Conservation (phyloP, 306 rosid genomes). For the Canavalia ensiformis region DNA sequence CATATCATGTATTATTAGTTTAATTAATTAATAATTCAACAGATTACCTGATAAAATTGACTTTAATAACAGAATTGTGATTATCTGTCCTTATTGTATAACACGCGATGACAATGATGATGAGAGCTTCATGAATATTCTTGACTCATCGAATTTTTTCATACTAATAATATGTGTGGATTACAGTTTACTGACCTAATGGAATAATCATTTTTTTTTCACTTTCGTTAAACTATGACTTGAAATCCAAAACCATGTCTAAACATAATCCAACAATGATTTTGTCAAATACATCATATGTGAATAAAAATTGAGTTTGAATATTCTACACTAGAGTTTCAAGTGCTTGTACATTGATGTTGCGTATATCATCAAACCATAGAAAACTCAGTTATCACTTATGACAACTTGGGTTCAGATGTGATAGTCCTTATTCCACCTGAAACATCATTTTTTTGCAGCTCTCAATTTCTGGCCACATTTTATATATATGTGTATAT, state of each 20-base stretch:
- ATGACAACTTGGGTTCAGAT: conserved; percentile 11
- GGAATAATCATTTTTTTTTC: neutral
- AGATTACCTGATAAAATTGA: too few species aligned
- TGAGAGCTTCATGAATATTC: too few species aligned
- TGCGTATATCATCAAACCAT: conserved; percentile 32
- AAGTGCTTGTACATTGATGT: conserved; percentile 29
- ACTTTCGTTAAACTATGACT: neutral
- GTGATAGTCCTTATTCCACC: conserved; percentile 36
- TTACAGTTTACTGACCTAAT: neutral
- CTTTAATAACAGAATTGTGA: too few species aligned
- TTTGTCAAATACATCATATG: conserved; percentile 9
- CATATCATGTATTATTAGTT: too few species aligned
- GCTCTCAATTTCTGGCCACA: conserved; percentile 38
- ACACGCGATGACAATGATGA: too few species aligned
- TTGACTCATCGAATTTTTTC: too few species aligned
- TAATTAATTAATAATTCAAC: too few species aligned
- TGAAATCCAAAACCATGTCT: conserved; percentile 15
- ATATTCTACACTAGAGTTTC: conserved; percentile 34
- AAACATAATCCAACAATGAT: conserved; percentile 10
- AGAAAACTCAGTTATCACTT: conserved; percentile 31
- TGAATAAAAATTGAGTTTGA: conserved; percentile 17
- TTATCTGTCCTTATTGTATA: too few species aligned
- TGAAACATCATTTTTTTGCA: conserved; percentile 28
- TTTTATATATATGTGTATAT: neutral
- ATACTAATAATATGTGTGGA: neutral